Percentiles rank a stretch among this genome's conserved stretches.
Evolutionary conservation across 257 asterid species (phyloP).

Genomic region (Salvia splendens): DNA sequence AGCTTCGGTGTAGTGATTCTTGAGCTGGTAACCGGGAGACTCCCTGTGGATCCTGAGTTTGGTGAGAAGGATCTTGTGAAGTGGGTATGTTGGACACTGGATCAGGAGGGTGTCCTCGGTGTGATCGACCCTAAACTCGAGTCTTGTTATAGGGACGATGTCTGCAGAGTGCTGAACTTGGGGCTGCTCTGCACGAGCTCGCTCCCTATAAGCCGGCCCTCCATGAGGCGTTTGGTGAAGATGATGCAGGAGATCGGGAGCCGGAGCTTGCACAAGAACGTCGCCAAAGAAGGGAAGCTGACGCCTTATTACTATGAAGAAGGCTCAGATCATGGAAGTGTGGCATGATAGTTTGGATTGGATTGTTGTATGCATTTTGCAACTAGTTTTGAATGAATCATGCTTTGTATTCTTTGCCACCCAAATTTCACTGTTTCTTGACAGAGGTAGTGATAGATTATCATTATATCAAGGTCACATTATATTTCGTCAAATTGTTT

Average conservation of each 20-base stretch:
- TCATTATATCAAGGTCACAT: constrained; percentile 26
- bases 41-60: constrained; percentile 77
- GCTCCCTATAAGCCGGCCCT: constrained; percentile 89
- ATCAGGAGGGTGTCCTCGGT: constrained; percentile 66
- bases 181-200: constrained; percentile 97
- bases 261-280: constrained; percentile 34
- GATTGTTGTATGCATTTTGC: not conserved
- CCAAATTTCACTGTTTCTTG: constrained; percentile 34
- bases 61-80: constrained; percentile 91
- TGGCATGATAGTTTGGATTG: constrained; percentile 40
- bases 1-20: constrained; percentile 91
- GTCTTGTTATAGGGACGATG: constrained; percentile 76
- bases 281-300: constrained; percentile 65
- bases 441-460: constrained; percentile 23
- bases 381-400: not conserved
- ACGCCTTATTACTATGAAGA: constrained; percentile 85
- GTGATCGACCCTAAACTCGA: constrained; percentile 84
- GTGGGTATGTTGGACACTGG: constrained; percentile 82
- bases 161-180: constrained; percentile 63
- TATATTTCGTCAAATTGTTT: constrained; percentile 14
- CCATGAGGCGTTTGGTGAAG: constrained; percentile 90
- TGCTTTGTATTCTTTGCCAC: constrained; percentile 24
- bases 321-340: constrained; percentile 76
- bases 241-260: constrained; percentile 73
- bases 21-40: constrained; percentile 76